Evolutionary conservation across 139 green algal genomes (phyloP), one percentile per base, ranked within the genome.

Genomic region (Desmodesmus armatus): DNA sequence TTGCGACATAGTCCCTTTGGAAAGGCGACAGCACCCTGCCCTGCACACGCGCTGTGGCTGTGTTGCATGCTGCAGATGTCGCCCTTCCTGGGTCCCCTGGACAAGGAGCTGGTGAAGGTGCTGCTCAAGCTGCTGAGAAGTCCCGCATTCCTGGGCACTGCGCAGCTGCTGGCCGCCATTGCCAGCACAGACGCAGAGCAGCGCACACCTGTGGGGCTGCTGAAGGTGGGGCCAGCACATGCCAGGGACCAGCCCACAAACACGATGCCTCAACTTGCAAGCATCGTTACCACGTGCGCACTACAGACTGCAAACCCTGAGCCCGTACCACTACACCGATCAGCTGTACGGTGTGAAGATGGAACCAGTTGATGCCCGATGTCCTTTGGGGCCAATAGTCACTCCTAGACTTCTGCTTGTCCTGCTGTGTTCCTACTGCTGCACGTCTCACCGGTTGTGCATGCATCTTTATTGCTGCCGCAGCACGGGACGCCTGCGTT

Each of bases 61-160:
- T 72, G 29, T 78, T 63, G 41, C 37, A 3, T 27, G 3, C 5
- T 76, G 49, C 73, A 92, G 89, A 40, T 84, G 21, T 79, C 86
- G 0, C 89, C 89, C 3, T 87, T 63, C 55, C 62, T 92, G 29
- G 83, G 75, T 29, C 77, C 78, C 19, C 66, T 92, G 41, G 89
- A 92, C 23, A n/a, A 41, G 29, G 49, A 71, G 7, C 66, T 88
- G 29, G 74, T 84, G 0, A 85, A 86, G 37, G 79, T 88, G 21
- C 66, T 92, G 31, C 39, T 92, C 39, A 86, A 86, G 2, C 79
- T 86, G 58, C 71, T 92, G 4, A 82, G 65, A 49, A 85, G 39
- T 29, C 5, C 58, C 13, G 72, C 83, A 21, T 92, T 89, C 60
- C 83, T 86, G 69, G 88, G 82, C 33, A 41, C 78, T 1, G 55